Evolutionary conservation across 2,329 filamentous ascomycete species (phyloP).

Genomic region (Dactylellina drechsleri): DNA sequence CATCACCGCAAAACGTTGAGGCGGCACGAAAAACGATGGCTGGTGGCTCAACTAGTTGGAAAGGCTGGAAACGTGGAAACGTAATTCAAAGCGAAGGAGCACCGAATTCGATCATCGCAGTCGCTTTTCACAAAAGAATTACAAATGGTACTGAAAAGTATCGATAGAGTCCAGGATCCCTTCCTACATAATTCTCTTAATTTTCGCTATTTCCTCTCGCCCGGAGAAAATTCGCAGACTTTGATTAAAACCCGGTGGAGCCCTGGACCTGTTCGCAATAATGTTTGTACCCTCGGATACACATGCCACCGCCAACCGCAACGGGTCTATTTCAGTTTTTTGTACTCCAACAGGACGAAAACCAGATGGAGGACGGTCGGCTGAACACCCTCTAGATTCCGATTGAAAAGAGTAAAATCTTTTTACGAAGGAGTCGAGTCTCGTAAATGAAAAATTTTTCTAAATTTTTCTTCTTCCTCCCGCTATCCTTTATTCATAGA

Average conservation of each 20-base stretch:
- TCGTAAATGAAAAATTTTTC: conserved; percentile 12
- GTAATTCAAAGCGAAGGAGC: conserved; percentile 17
- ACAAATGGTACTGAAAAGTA: conserved; percentile 18
- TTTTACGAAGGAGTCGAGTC: conserved; percentile 11
- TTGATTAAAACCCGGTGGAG: conserved; percentile 26
- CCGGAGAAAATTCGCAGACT: conserved; percentile 48
- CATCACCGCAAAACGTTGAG: conserved; percentile 1
- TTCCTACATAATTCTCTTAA: background rate
- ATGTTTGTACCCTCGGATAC: conserved; percentile 44
- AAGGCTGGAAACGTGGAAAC: conserved; percentile 14
- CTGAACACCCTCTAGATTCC: conserved; percentile 28
- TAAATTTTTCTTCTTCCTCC: background rate
- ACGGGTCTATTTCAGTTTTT: background rate
- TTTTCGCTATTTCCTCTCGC: conserved; percentile 26
- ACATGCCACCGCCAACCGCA: conserved; percentile 35
- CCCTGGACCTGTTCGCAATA: conserved; percentile 18
- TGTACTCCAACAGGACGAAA: conserved; percentile 5
- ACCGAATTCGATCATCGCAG: conserved; percentile 37
- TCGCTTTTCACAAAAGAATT: conserved; percentile 36
- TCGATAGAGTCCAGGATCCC: conserved; percentile 19
- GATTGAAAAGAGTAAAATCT: conserved; percentile 36
- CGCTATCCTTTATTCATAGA: conserved; percentile 27
- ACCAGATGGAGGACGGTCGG: conserved; percentile 20
- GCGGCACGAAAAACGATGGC: conserved; percentile 15
- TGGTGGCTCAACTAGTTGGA: conserved; percentile 25